These are phyloP conservation scores for Sphaerulina musiva DNA, from an alignment of 2,329 filamentous ascomycete genomes.

Conservation along the genomic window DNA sequence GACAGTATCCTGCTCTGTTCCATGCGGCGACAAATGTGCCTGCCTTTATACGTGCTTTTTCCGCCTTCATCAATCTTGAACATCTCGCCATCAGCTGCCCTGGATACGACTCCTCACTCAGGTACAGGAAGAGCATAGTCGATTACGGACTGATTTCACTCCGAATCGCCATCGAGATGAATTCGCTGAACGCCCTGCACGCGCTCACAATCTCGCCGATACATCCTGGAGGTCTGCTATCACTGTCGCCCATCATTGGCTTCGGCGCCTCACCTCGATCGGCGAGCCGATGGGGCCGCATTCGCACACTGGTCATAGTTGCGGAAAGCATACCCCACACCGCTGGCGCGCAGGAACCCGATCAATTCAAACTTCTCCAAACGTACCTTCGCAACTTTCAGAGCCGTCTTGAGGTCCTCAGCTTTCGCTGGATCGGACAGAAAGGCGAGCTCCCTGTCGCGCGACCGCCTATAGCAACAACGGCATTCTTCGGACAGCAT, in stretches of 20 bases:
- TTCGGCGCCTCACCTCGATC: slow-evolving; percentile 70
- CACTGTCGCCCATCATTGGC: slow-evolving; percentile 67
- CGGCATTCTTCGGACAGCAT: slow-evolving; percentile 9
- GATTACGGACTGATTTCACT: slow-evolving; percentile 86
- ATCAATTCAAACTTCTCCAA: slow-evolving; percentile 60
- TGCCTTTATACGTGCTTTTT: slow-evolving; percentile 71
- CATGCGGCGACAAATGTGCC: slow-evolving; percentile 83
- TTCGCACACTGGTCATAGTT: slow-evolving; percentile 66
- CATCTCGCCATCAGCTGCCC: slow-evolving; percentile 73
- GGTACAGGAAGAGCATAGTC: slow-evolving; percentile 69
- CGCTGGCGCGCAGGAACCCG: slow-evolving; percentile 44
- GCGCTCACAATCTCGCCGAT: slow-evolving; percentile 67
- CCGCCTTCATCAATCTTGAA: slow-evolving; percentile 59
- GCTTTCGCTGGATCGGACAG: slow-evolving; percentile 68
- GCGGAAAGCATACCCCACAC: slow-evolving; percentile 48
- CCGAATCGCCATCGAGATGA: slow-evolving; percentile 72
- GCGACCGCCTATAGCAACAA: slow-evolving; percentile 44
- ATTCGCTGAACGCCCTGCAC: slow-evolving; percentile 57
- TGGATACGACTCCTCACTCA: slow-evolving; percentile 58
- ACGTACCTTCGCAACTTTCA: slow-evolving; percentile 67
- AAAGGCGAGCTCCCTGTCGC: slow-evolving; percentile 69
- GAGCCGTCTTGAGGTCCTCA: slow-evolving; percentile 47
- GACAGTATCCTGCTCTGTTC: slow-evolving; percentile 83
- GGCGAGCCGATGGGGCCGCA: slow-evolving; percentile 67
- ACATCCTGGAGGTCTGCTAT: slow-evolving; percentile 68